Evolutionary conservation across 148 eudicot species (phyloP).

Genomic region (Tetragonia tetragonoides): DNA sequence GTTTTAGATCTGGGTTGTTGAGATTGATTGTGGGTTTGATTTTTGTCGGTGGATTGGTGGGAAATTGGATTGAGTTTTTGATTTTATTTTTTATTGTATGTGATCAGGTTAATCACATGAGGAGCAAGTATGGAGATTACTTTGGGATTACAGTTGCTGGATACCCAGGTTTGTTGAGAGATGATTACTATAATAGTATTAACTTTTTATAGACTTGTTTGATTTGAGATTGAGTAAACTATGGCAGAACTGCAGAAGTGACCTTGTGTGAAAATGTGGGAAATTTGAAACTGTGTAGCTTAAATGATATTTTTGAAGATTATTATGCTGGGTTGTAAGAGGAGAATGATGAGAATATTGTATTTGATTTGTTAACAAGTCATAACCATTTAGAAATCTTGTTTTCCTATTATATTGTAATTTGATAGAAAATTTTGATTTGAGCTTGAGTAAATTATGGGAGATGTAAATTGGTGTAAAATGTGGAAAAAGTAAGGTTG

Average conservation of each 20-base stretch:
- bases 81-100: neutral
- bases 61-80: constrained; percentile 13
- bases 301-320: too few species aligned
- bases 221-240: neutral
- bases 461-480: neutral
- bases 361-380: too few species aligned
- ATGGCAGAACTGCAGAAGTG: neutral
- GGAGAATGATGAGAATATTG: too few species aligned
- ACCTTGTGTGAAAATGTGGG: too few species aligned
- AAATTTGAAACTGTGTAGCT: too few species aligned
- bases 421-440: neutral
- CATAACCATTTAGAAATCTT: too few species aligned
- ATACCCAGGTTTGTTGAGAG: constrained; percentile 68
- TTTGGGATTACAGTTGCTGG: constrained; percentile 98
- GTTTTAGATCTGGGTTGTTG: neutral
- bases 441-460: neutral
- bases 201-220: neutral
- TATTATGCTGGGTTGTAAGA: too few species aligned
- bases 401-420: too few species aligned
- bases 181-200: neutral
- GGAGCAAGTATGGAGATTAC: constrained; percentile 75
- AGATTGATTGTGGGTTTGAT: neutral
- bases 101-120: constrained; percentile 76
- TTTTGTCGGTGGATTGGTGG: neutral
- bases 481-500: neutral